Base-by-base conservation (phyloP, 2,329 filamentous ascomycete species). In the Xylariaceae sp. region DNA sequence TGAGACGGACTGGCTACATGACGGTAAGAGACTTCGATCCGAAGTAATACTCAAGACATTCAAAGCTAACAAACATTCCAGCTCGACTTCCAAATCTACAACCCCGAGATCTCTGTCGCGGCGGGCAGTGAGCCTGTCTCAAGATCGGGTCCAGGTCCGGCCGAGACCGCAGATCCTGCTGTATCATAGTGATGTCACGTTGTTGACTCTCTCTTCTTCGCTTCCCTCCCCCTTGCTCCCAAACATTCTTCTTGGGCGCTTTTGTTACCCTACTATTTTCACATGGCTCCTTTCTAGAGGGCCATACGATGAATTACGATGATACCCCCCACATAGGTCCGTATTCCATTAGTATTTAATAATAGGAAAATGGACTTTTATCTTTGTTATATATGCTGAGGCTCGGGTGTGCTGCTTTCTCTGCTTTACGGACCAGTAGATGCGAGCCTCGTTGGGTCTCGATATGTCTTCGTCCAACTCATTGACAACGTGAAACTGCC, bases 1-100 rank as follows among this genome's bases (percentile, higher is more conserved):
- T 96, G 66, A 83, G 92, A 68, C 82, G 87, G 68, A 96, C 92
- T 45, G 93, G 90, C 1, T 97, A 96, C 73, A 87, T 96, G 86
- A 92, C 82, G 66, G 87, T 89, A 75, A 76, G 85, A 64, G n/a
- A 45, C 30, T 13, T 42, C 6, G 6, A 39, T 48, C 23, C 3
- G 4, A 39, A 11, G 13, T 8, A 15, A 10, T 2, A 9, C 10
- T 35, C 5, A 17, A 10, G 8, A 2, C 60, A 54, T 70, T 74
- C 60, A 23, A 23, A 75, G 56, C 42, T n/a, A 34, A 15, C 55
- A 9, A 13, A 48, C 1, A 44, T 51, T 17, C 37, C 59, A 90
- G 87, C 81, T 92, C 66, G 89, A 92, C 67, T 90, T 92, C 53
- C 88, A 92, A 74, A 89, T 92, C 59, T 86, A 88, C 3, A 88